Percentiles rank a stretch among this genome's conserved stretches.
Evolutionary conservation across 1,284 basidiomycete genomes (phyloP).

Genomic region (Ustilago bromivora): DNA sequence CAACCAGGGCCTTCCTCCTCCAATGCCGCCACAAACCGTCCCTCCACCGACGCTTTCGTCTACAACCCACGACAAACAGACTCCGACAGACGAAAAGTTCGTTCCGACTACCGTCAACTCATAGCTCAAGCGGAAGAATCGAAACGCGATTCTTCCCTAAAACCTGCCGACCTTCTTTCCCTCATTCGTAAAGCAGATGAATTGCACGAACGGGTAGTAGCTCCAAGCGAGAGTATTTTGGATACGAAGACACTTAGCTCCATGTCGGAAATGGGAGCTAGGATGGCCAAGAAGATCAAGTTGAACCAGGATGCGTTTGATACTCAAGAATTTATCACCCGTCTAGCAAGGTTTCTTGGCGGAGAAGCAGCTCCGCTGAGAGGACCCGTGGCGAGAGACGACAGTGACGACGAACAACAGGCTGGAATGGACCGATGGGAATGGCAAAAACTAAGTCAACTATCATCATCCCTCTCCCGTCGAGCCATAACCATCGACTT

Average conservation of each 20-base stretch:
- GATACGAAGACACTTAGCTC: constrained; percentile 61
- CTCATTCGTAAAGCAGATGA: constrained; percentile 28
- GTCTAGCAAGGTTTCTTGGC: constrained; percentile 53
- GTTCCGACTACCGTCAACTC: constrained; percentile 55
- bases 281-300: constrained; percentile 64
- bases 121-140: constrained; percentile 51
- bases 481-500: constrained; percentile 62
- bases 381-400: constrained; percentile 9
- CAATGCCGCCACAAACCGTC: background rate
- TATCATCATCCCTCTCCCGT: constrained; percentile 44
- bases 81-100: constrained; percentile 49
- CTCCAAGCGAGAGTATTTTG: constrained; percentile 44
- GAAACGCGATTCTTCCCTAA: constrained; percentile 33
- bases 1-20: constrained; percentile 30
- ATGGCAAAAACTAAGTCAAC: constrained; percentile 55
- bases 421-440: constrained; percentile 46
- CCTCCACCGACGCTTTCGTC: constrained; percentile 22
- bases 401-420: constrained; percentile 33
- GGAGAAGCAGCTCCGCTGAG: constrained; percentile 33
- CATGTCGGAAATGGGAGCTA: constrained; percentile 61
- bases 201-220: constrained; percentile 37
- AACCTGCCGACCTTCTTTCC: constrained; percentile 25
- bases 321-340: constrained; percentile 59
- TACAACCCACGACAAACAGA: constrained; percentile 56
- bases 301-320: constrained; percentile 61